Conservation (phyloP, 2,329 filamentous ascomycete species). For the Aspergillus fischeri region DNA sequence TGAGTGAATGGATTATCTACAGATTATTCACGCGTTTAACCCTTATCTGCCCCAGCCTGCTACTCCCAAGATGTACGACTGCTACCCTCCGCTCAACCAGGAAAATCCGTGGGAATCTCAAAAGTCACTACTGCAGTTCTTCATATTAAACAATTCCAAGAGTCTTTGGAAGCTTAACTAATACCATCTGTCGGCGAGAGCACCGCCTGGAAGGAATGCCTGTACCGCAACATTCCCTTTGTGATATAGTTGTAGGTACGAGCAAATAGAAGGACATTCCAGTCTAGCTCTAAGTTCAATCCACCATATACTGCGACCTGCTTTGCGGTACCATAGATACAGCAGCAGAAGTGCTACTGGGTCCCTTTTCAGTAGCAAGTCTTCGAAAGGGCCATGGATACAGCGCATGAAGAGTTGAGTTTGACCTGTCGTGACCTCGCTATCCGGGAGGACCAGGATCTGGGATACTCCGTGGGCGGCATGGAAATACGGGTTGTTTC, state of each 20-base stretch:
- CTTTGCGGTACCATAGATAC: slow-evolving; percentile 44
- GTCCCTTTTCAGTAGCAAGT: slow-evolving; percentile 30
- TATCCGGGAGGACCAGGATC: slow-evolving; percentile 27
- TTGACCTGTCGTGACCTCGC: slow-evolving; percentile 16
- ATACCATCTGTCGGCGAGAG: slow-evolving; percentile 7
- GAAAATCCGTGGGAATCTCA: too few relatives aligned
- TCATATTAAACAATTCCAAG: too few relatives aligned
- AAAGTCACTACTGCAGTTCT: too few relatives aligned
- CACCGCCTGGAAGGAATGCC: slow-evolving; percentile 28
- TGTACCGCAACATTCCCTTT: slow-evolving; percentile 21
- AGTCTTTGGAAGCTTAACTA: neutral
- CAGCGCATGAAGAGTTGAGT: slow-evolving; percentile 32
- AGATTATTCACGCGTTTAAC: too few relatives aligned
- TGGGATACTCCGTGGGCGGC: slow-evolving; percentile 36
- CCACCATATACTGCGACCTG: slow-evolving; percentile 43
- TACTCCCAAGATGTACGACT: too few relatives aligned
- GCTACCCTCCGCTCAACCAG: too few relatives aligned
- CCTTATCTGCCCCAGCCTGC: too few relatives aligned
- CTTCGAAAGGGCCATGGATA: slow-evolving; percentile 33
- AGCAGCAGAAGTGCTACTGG: slow-evolving; percentile 39
- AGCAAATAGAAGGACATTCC: slow-evolving; percentile 42
- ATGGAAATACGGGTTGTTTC: slow-evolving; percentile 37
- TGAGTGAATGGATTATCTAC: too few relatives aligned
- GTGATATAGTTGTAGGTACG: slow-evolving; percentile 35
- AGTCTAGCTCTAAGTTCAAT: slow-evolving; percentile 40